Evolutionary conservation across 345 rosid genomes (phyloP).

Genomic region (Nephelium lappaceum): DNA sequence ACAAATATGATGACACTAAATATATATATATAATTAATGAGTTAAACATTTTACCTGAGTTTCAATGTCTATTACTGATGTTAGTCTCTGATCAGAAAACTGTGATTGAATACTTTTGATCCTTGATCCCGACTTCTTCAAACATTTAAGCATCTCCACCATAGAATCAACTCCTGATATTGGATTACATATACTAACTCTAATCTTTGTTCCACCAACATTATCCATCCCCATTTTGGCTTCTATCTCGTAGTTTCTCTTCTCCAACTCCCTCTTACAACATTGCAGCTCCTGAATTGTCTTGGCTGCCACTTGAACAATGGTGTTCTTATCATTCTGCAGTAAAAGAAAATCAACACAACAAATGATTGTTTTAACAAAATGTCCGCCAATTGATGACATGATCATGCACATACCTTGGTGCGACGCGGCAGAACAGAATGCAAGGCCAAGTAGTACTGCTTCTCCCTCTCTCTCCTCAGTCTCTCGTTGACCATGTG

Average conservation of each 20-base stretch:
- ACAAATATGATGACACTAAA: too few relatives aligned
- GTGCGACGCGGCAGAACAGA: slow-evolving; percentile 57
- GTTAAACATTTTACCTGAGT: slow-evolving; percentile 36
- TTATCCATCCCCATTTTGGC: slow-evolving; percentile 20
- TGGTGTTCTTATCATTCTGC: slow-evolving; percentile 67
- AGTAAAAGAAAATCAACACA: not conserved
- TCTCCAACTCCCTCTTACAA: slow-evolving; percentile 45
- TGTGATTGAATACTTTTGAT: slow-evolving; percentile 36
- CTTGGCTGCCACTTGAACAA: slow-evolving; percentile 43
- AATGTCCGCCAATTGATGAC: not conserved
- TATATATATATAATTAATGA: too few relatives aligned
- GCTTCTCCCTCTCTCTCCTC: slow-evolving; percentile 69
- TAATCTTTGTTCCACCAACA: slow-evolving; percentile 38
- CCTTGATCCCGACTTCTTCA: slow-evolving; percentile 45
- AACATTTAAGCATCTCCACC: slow-evolving; percentile 50
- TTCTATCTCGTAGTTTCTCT: slow-evolving; percentile 35
- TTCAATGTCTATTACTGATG: slow-evolving; percentile 41
- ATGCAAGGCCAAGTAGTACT: slow-evolving; percentile 52
- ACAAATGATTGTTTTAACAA: not conserved
- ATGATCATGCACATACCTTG: slow-evolving; percentile 49
- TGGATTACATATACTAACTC: slow-evolving; percentile 45
- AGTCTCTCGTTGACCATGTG: slow-evolving; percentile 73
- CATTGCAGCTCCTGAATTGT: slow-evolving; percentile 45
- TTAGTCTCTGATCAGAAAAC: slow-evolving; percentile 40
- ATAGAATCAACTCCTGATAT: slow-evolving; percentile 61